Evolutionary conservation across 441 rosid genomes (phyloP), one percentile per base, ranked within the genome.

Genomic region (Manihot esculenta): DNA sequence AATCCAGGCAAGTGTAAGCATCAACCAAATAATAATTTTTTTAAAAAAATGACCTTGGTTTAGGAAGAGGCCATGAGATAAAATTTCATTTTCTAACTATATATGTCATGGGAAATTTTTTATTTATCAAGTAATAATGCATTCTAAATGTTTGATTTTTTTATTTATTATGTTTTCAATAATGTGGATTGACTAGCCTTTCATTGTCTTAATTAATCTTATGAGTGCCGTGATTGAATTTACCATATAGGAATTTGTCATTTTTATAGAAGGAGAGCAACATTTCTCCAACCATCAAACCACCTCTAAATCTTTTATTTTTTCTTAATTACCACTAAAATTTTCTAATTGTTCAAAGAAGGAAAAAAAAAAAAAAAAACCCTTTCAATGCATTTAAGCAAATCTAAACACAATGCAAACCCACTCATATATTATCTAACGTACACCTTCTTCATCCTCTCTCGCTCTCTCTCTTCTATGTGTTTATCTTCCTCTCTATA

Each of bases 141-240:
- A n/a, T n/a, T n/a, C n/a, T n/a, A n/a, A n/a, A n/a, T n/a, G n/a
- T n/a, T n/a, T n/a, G n/a, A n/a, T n/a, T n/a, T n/a, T n/a, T n/a
- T n/a, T n/a, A n/a, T n/a, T n/a, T n/a, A n/a, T 4, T 30, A 30
- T 1, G 33, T 4, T 30, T 1, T 38, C 44, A 14, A 14, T 42
- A 21, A 5, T 44, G 21, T 48, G 3, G 9, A 17, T 57, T 45
- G 51, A 45, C 10, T 1, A 14, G 12, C 17, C 14, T 27, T 62
- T 51, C 61, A 10, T 62, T 21, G 26, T 71, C 62, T 50, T 62
- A 45, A 71, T 42, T 51, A 42, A 47, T 70, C 2, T 71, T 5
- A 33, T 48, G 0, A 27, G 10, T n/a, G 61, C 50, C n/a, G 60
- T 50, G 24, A 15, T 14, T 14, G 17, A 50, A 35, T 20, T 62